A percentile compares a stretch with the other conserved stretches of the same genome.
These are phyloP conservation scores for Umbelopsis sp. DNA, from an alignment of 192 early-diverging fungal genomes.

Conservation along the genomic window DNA sequence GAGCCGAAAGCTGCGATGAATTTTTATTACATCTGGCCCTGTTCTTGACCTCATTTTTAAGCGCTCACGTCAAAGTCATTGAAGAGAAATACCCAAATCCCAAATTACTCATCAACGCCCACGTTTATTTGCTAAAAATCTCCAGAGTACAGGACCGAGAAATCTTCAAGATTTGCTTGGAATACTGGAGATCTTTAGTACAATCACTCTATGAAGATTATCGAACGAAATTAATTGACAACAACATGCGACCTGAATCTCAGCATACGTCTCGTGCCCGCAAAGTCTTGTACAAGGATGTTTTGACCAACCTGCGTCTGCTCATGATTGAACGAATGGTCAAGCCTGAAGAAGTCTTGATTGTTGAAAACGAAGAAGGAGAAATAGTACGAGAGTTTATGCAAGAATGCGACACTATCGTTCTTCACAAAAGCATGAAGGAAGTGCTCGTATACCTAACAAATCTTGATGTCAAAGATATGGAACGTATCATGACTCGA, in stretches of 20 bases:
- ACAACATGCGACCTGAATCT: neutral
- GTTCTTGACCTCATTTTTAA: slow-evolving; percentile 88
- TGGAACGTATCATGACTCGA: slow-evolving; percentile 93
- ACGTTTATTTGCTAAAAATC: slow-evolving; percentile 88
- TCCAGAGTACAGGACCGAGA: slow-evolving; percentile 95
- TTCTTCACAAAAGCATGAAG: slow-evolving; percentile 95
- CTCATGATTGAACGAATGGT: slow-evolving; percentile 99
- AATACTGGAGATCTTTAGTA: slow-evolving; percentile 94
- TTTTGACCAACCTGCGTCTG: slow-evolving; percentile 83
- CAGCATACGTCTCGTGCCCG: slow-evolving; percentile 52
- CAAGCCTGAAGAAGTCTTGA: slow-evolving; percentile 96
- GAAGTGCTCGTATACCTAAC: slow-evolving; percentile 98
- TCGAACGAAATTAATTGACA: slow-evolving; percentile 44
- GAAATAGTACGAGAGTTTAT: slow-evolving; percentile 97
- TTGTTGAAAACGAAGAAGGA: slow-evolving; percentile 99
- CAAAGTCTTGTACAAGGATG: slow-evolving; percentile 80
- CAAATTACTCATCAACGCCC: slow-evolving; percentile 70
- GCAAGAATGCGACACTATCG: slow-evolving; percentile 98
- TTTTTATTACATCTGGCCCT: slow-evolving; percentile 96
- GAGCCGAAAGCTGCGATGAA: slow-evolving; percentile 86
- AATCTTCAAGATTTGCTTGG: slow-evolving; percentile 97
- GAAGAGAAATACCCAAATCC: slow-evolving; percentile 41
- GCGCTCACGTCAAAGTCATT: slow-evolving; percentile 79
- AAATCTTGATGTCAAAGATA: slow-evolving; percentile 94
- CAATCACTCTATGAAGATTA: slow-evolving; percentile 21